Evolutionary conservation across 1,284 basidiomycete genomes (phyloP), one percentile per base, ranked within the genome.

Genomic region (Vanrija sp.): DNA sequence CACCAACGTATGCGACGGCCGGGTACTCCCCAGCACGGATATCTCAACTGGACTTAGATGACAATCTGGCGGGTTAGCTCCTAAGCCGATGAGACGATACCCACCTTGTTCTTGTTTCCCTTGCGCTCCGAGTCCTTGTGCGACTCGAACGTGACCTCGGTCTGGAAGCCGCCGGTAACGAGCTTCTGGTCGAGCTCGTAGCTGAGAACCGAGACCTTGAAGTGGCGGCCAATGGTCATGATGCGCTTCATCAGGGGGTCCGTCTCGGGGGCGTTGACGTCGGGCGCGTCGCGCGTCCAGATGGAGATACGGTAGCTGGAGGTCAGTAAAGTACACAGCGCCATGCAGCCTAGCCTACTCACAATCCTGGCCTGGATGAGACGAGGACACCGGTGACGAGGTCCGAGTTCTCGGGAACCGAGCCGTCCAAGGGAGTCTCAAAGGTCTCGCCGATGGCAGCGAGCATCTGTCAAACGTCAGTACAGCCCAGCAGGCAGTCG

Each of bases 41-140:
- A 34, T 34, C 34, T 34, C 34, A 34, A 34, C 34, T 34, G 10
- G 9, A 34, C 34, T 34, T 34, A 34, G 12, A 34, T 34, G 34
- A 34, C 34, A 34, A 34, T 34, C 34, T 28, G 28, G 28, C 28
- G 28, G 28, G 28, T 28, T 28, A 28, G 28, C 28, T 28, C 28
- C 7, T 28, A 7, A 3, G 10, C 28, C 3, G 1, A 28, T 10
- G 6, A 23, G 28, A 4, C 6, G 6, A 7, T 2, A 28, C 28
- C 28, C 28, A 90, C 86, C 80, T 90, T 92, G 81, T 85, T 89
- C 70, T 78, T 79, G 72, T 91, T 92, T 63, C 86, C 87, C 83
- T 96, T 97, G 83, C 88, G 92, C 82, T 96, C 92, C 64, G 87
- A 89, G 77, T 95, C 92, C 60, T 91, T 90, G 81, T 97, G 93